Conservation (phyloP, 192 early-diverging fungal genomes). For the Thoreauomyces humboldtii region DNA sequence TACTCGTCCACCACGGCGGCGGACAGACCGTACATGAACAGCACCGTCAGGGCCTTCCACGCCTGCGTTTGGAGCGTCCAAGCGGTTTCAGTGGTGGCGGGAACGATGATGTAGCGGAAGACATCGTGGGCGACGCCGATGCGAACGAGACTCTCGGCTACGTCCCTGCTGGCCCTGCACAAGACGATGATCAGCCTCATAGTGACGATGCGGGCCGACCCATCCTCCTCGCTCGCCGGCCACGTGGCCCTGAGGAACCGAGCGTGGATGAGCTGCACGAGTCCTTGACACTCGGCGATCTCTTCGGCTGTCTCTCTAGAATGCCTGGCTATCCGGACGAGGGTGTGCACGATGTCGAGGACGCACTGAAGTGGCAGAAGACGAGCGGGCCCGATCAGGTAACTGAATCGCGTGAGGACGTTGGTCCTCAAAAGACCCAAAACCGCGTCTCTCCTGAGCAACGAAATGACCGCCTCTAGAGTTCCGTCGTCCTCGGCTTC, state of each 20-base stretch:
- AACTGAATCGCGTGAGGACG: conserved; percentile 54
- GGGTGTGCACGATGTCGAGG: conserved; percentile 46
- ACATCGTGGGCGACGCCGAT: conserved; percentile 17
- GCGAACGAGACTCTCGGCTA: conserved; percentile 15
- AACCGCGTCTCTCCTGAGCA: conserved; percentile 47
- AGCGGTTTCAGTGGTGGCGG: not conserved
- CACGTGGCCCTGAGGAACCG: not conserved
- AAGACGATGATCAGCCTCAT: conserved; percentile 18
- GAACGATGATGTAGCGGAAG: conserved; percentile 7
- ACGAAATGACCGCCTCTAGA: conserved; percentile 35
- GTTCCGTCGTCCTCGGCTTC: conserved; percentile 42
- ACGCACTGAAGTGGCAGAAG: conserved; percentile 35
- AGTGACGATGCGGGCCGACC: not conserved
- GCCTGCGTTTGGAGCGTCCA: conserved; percentile 12
- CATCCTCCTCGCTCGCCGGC: not conserved
- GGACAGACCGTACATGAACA: conserved; percentile 27
- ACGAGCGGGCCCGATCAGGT: conserved; percentile 47
- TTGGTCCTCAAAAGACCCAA: conserved; percentile 62
- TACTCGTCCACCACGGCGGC: conserved; percentile 27
- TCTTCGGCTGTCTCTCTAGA: conserved; percentile 39
- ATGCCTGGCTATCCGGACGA: conserved; percentile 45
- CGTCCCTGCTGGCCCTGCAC: conserved; percentile 27
- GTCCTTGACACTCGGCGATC: conserved; percentile 45
- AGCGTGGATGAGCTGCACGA: conserved; percentile 40
- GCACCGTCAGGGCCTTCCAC: conserved; percentile 7